These are phyloP conservation scores for Tolypocladium paradoxum DNA, from an alignment of 2,329 filamentous ascomycete genomes.

Conservation along the genomic window DNA sequence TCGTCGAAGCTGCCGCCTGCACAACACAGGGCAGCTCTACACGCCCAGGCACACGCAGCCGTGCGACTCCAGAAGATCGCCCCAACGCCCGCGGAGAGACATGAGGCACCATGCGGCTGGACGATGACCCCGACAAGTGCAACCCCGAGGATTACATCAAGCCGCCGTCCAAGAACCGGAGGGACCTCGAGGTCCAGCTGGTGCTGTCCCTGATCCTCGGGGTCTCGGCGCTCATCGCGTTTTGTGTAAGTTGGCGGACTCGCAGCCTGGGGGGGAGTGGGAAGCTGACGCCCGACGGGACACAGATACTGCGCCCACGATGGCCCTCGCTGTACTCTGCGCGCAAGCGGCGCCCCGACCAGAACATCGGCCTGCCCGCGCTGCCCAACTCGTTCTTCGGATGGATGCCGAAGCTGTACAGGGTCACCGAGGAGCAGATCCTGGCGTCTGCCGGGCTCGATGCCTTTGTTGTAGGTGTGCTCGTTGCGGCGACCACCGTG, in stretches of 20 bases:
- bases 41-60: neutral
- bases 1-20: neutral
- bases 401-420: constrained; percentile 83
- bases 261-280: neutral
- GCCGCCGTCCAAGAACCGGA: constrained; percentile 17
- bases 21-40: neutral
- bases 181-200: constrained; percentile 53
- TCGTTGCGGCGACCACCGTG: neutral
- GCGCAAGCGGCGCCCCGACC: constrained; percentile 63
- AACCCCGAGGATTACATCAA: constrained; percentile 10
- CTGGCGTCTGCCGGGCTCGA: constrained; percentile 85
- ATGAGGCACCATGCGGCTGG: constrained; percentile 2
- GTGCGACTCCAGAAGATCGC: neutral
- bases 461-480: constrained; percentile 66
- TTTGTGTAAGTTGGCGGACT: constrained; percentile 49
- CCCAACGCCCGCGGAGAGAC: neutral
- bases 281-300: neutral
- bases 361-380: constrained; percentile 53
- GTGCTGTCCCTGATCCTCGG: constrained; percentile 63
- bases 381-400: constrained; percentile 80
- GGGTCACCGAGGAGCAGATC: constrained; percentile 79
- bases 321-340: constrained; percentile 90
- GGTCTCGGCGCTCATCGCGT: constrained; percentile 58
- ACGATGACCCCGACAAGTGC: constrained; percentile 11
- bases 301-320: constrained; percentile 70